A percentile compares a stretch with the other conserved stretches of the same genome.
Evolutionary conservation across 2,329 filamentous ascomycete species (phyloP).

Genomic region (Trichothecium roseum): DNA sequence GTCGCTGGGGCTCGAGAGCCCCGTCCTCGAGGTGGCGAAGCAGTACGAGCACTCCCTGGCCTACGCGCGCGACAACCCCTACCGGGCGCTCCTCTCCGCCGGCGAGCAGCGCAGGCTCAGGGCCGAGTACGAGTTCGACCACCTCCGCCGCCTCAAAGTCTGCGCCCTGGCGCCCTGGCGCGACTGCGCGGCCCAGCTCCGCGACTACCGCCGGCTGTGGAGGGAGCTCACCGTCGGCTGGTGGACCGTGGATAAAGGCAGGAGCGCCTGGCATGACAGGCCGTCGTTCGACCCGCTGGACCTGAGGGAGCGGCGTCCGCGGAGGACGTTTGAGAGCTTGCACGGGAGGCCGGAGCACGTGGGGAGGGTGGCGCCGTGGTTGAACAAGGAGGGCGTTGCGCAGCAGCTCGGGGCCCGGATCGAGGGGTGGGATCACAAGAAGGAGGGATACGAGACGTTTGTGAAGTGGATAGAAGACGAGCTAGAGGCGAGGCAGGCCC

Average conservation of each 20-base stretch:
- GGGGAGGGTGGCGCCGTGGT: too few relatives aligned
- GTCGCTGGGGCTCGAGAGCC: neutral
- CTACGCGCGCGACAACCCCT: neutral
- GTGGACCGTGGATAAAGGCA: neutral
- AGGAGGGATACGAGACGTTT: too few relatives aligned
- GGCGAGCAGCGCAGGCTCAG: neutral
- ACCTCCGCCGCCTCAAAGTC: neutral
- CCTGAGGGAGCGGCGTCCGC: too few relatives aligned
- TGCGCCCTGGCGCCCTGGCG: neutral
- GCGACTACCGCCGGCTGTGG: neutral
- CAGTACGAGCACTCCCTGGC: neutral
- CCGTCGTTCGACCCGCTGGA: too few relatives aligned
- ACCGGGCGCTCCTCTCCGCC: neutral
- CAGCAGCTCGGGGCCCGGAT: too few relatives aligned
- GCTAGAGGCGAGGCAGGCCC: too few relatives aligned
- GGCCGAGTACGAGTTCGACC: neutral
- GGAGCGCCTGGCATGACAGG: constrained; percentile 1
- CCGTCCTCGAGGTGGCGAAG: neutral
- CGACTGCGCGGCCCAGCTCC: neutral
- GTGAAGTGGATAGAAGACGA: too few relatives aligned
- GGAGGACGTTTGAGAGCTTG: too few relatives aligned
- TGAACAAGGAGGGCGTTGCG: too few relatives aligned
- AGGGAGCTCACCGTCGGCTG: neutral
- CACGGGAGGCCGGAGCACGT: too few relatives aligned
- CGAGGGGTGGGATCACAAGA: too few relatives aligned